phyloP scores from a whole-genome alignment of 176 grass and related monocot genomes.

The Rhynchospora tenuis region DNA sequence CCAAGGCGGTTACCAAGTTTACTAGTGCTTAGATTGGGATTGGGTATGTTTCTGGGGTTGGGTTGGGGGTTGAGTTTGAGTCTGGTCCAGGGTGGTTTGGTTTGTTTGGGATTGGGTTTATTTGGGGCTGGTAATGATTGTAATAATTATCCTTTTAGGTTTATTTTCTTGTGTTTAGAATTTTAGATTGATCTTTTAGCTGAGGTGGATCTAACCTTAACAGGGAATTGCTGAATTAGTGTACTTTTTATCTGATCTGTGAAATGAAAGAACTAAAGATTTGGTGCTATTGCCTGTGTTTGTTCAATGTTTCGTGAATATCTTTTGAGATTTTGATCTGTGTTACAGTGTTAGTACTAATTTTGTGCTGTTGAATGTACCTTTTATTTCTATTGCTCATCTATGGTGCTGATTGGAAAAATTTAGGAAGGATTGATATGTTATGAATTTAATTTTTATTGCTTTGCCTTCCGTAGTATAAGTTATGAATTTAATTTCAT shows the following conservation, averaged over 20 bases:
- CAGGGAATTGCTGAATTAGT: neutral
- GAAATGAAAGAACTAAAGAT: neutral
- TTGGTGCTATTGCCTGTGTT: neutral
- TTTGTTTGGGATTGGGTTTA: neutral
- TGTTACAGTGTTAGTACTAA: too few relatives aligned
- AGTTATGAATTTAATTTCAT: too few relatives aligned
- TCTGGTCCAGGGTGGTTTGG: too few relatives aligned
- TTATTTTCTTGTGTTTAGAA: neutral
- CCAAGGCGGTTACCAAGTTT: slow-evolving; percentile 33
- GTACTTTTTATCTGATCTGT: neutral
- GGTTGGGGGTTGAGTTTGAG: neutral
- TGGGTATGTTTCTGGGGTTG: neutral
- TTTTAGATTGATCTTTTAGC: neutral
- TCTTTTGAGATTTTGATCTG: too few relatives aligned
- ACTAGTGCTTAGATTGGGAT: slow-evolving; percentile 17
- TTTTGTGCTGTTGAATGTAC: too few relatives aligned
- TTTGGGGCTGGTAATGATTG: neutral
- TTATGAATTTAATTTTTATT: too few relatives aligned
- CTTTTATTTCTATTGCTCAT: too few relatives aligned
- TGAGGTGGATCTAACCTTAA: neutral
- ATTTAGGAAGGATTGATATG: too few relatives aligned
- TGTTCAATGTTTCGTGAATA: neutral
- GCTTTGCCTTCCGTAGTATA: too few relatives aligned
- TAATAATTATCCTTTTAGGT: neutral
- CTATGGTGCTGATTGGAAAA: too few relatives aligned